phyloP scores from a whole-genome alignment of 257 asterid genomes.

The Gardenia jasminoides region DNA sequence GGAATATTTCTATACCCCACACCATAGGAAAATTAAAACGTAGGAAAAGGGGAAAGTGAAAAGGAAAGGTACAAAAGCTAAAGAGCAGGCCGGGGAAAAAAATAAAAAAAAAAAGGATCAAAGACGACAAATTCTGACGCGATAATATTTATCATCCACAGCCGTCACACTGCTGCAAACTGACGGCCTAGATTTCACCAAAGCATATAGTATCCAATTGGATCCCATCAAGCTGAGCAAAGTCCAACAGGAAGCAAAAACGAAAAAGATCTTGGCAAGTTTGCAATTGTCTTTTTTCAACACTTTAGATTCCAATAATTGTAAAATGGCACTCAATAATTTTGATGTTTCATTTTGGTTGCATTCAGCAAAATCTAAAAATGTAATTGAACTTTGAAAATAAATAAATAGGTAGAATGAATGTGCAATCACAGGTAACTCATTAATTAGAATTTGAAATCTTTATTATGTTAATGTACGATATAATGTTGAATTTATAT shows the following conservation, averaged over 20 bases:
- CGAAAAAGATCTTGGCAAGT: slow-evolving; percentile 9
- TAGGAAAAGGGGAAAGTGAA: background rate
- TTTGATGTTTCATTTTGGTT: background rate
- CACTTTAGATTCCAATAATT: background rate
- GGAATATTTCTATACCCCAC: too few relatives aligned
- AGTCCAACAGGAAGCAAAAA: slow-evolving; percentile 12
- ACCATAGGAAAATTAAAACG: background rate
- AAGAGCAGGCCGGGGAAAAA: background rate
- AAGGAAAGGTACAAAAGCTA: background rate
- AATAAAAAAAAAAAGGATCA: background rate
- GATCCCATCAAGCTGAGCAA: background rate
- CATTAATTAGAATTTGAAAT: background rate
- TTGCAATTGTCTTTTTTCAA: background rate
- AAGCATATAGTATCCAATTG: background rate
- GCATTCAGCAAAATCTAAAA: background rate
- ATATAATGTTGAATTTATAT: background rate
- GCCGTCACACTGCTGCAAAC: background rate
- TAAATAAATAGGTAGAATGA: too few relatives aligned
- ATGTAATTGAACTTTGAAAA: background rate
- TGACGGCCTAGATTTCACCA: slow-evolving; percentile 16
- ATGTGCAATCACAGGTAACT: background rate
- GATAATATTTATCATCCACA: background rate
- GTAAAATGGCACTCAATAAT: background rate
- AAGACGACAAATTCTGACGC: background rate
- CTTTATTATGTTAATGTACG: background rate